phyloP scores from a whole-genome alignment of 805 yeast species.

The Saccharomycopsis selenospora region DNA sequence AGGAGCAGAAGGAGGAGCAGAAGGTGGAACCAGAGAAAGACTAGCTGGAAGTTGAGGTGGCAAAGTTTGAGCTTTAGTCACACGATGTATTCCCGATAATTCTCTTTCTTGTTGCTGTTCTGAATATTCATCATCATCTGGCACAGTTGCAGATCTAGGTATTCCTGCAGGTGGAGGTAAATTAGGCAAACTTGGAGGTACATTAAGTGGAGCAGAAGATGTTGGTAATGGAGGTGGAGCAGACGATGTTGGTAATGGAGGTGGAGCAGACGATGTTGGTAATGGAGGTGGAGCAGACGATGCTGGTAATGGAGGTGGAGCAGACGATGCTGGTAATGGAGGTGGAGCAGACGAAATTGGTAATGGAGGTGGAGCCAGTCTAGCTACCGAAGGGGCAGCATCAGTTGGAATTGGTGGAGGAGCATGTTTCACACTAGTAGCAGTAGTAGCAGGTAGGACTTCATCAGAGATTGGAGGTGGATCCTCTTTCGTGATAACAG shows the following conservation, averaged over 20 bases:
- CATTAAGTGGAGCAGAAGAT: slow-evolving; percentile 22
- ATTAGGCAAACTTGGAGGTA: slow-evolving; percentile 12
- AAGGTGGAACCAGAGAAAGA: slow-evolving; percentile 8
- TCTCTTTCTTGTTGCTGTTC: neutral
- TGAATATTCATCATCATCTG: neutral
- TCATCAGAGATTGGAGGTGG: slow-evolving; percentile 20
- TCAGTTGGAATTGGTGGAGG: slow-evolving; percentile 23
- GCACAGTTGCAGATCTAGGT: slow-evolving; percentile 13
- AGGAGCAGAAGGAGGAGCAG: slow-evolving; percentile 21
- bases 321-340: slow-evolving; percentile 5
- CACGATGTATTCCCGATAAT: neutral
- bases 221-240: slow-evolving; percentile 23
- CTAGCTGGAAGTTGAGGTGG: slow-evolving; percentile 13
- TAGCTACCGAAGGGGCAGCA: slow-evolving; percentile 21
- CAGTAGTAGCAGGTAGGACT: slow-evolving; percentile 11
- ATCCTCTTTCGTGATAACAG: slow-evolving; percentile 18
- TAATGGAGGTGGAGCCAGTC: slow-evolving; percentile 13
- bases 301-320: slow-evolving; percentile 9
- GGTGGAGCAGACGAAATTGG: slow-evolving; percentile 19
- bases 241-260: slow-evolving; percentile 19
- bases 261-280: slow-evolving; percentile 23
- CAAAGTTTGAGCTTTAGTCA: neutral
- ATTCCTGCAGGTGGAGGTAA: slow-evolving; percentile 14
- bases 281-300: slow-evolving; percentile 20
- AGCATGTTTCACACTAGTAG: slow-evolving; percentile 8